These are phyloP conservation scores for Vitis rotundifolia DNA, from an alignment of 164 flowering plant species.

Conservation along the genomic window DNA sequence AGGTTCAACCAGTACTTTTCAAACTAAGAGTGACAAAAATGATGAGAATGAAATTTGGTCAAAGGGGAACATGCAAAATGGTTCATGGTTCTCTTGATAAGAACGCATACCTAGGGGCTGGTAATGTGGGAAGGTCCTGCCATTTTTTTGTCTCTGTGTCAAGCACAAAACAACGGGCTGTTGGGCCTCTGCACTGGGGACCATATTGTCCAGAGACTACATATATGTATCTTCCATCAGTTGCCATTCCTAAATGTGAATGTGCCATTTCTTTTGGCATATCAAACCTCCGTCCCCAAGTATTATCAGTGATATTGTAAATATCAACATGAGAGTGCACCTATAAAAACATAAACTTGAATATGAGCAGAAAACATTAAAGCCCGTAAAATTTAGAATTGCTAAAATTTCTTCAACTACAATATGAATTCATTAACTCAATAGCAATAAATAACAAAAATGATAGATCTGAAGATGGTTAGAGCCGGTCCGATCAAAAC, in stretches of 20 bases:
- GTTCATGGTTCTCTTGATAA: not conserved
- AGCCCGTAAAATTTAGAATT: not conserved
- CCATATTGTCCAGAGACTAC: constrained; percentile 90
- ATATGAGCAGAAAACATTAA: constrained; percentile 2
- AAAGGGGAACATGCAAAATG: not conserved
- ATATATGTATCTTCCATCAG: constrained; percentile 90
- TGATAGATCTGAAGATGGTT: too few species aligned
- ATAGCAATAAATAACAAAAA: too few species aligned
- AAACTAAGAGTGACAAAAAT: too few species aligned
- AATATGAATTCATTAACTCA: too few species aligned
- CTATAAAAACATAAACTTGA: constrained; percentile 23
- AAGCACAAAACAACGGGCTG: constrained; percentile 60
- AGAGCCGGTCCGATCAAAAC: not conserved
- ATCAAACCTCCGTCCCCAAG: constrained; percentile 81
- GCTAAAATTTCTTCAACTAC: too few species aligned
- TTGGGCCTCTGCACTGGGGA: constrained; percentile 91
- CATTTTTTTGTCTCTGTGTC: constrained; percentile 78
- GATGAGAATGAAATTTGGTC: not conserved
- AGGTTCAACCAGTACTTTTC: too few species aligned
- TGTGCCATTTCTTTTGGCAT: constrained; percentile 96
- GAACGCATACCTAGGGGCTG: constrained; percentile 71
- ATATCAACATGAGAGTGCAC: constrained; percentile 95
- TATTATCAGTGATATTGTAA: constrained; percentile 74
- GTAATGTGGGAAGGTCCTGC: constrained; percentile 69
- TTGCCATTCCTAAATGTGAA: constrained; percentile 90